Conservation (phyloP, 1,139 yeast genomes). For the Saccharomyces pastorianus region DNA sequence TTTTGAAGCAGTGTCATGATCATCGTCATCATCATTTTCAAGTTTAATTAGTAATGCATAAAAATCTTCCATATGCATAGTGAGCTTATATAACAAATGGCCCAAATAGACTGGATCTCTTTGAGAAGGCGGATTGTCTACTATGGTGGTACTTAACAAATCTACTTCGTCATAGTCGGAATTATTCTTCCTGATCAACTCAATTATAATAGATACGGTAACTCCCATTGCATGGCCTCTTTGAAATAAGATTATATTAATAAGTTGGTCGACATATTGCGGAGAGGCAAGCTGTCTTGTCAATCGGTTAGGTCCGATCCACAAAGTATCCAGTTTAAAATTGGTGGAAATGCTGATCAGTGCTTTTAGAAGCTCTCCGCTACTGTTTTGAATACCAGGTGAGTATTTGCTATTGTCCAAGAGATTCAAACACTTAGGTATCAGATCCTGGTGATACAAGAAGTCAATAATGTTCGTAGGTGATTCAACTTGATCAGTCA, state of each 20-base stretch:
- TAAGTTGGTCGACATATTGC: constrained; percentile 52
- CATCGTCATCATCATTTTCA: constrained; percentile 10
- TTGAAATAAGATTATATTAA: constrained; percentile 70
- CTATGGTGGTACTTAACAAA: constrained; percentile 66
- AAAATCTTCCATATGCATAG: constrained; percentile 17
- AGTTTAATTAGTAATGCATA: not conserved
- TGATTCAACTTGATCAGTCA: constrained; percentile 54
- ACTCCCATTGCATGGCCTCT: constrained; percentile 80
- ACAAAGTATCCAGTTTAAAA: constrained; percentile 57
- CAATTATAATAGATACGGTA: constrained; percentile 92
- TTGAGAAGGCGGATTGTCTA: constrained; percentile 85
- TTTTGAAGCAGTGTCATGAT: not conserved
- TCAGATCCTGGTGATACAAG: constrained; percentile 43
- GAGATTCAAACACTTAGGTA: constrained; percentile 44
- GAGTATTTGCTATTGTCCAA: constrained; percentile 39
- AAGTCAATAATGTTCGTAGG: constrained; percentile 57
- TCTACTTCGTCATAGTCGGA: constrained; percentile 92
- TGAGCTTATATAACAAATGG: constrained; percentile 31
- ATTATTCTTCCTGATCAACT: constrained; percentile 87
- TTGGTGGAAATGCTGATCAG: constrained; percentile 86
- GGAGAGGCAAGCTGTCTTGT: constrained; percentile 81
- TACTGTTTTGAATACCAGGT: constrained; percentile 76
- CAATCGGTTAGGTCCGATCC: constrained; percentile 93
- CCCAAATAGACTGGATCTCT: constrained; percentile 64
- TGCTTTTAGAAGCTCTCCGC: constrained; percentile 93